These are phyloP conservation scores for Pyricularia grisea DNA, from an alignment of 2,329 filamentous ascomycete genomes.

Conservation along the genomic window DNA sequence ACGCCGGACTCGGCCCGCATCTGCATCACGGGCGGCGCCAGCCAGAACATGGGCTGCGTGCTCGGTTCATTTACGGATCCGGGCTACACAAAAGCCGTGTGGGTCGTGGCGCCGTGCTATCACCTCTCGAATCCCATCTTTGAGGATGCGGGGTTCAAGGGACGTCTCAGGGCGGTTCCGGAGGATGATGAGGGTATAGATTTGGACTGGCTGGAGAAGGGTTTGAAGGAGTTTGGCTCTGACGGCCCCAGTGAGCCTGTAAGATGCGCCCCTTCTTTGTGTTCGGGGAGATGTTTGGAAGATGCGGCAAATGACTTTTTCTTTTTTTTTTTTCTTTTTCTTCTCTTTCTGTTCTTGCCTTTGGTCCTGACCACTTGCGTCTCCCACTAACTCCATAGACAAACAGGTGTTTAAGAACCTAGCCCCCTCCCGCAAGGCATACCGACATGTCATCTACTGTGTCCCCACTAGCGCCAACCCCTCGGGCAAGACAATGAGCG, in stretches of 20 bases:
- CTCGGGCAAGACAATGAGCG: constrained; percentile 71
- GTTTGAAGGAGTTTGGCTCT: constrained; percentile 28
- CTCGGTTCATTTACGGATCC: constrained; percentile 77
- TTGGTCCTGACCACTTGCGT: not conserved
- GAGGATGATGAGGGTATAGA: constrained; percentile 75
- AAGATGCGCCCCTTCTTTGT: not conserved
- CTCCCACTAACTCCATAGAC: not conserved
- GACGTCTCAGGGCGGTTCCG: constrained; percentile 57
- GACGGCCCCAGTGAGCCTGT: constrained; percentile 7
- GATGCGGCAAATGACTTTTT: not conserved
- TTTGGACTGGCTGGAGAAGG: constrained; percentile 45
- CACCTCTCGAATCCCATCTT: constrained; percentile 81
- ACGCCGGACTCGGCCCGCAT: constrained; percentile 49
- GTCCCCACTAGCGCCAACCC: constrained; percentile 89
- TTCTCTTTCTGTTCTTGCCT: not conserved
- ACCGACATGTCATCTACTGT: constrained; percentile 79
- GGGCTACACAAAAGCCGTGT: constrained; percentile 62
- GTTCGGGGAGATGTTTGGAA: not conserved
- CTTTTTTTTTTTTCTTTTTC: not conserved
- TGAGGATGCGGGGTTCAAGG: constrained; percentile 66
- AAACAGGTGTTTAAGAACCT: constrained; percentile 40
- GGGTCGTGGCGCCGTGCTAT: constrained; percentile 76
- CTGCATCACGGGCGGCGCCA: constrained; percentile 76
- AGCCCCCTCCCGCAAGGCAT: constrained; percentile 61
- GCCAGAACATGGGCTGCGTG: constrained; percentile 70